Evolutionary conservation across 106 monocot genomes (phyloP).

Genomic region (Dioscorea dumetorum): DNA sequence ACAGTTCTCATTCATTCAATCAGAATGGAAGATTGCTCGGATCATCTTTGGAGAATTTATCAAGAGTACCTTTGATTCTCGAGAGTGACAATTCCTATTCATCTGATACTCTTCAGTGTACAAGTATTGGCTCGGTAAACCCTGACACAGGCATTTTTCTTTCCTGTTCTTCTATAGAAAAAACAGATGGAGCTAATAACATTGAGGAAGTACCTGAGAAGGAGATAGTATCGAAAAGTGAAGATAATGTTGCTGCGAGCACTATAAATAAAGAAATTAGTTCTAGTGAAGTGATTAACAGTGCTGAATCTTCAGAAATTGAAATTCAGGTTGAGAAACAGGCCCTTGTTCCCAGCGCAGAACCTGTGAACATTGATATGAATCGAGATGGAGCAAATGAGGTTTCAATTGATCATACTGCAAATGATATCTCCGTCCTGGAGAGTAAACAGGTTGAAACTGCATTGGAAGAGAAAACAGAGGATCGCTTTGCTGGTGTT

Average conservation of each 20-base stretch:
- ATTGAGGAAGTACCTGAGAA: background rate
- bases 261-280: background rate
- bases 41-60: conserved; percentile 14
- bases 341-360: background rate
- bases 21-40: conserved; percentile 10
- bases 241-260: conserved; percentile 3
- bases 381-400: background rate
- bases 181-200: background rate
- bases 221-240: background rate
- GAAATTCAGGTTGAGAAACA: background rate
- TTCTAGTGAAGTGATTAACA: background rate
- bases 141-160: background rate
- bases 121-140: background rate
- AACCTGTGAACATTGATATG: conserved; percentile 1
- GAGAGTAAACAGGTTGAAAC: conserved; percentile 13
- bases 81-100: conserved; percentile 12
- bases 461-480: conserved; percentile 10
- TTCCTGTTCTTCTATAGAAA: conserved; percentile 13
- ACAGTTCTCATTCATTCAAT: background rate
- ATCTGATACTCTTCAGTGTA: background rate
- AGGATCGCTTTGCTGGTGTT: background rate
- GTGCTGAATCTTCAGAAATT: background rate
- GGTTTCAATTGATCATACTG: background rate
- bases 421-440: background rate
- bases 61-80: background rate